These are phyloP conservation scores for Daldinia caldariorum DNA, from an alignment of 495 filamentous ascomycete species.

Conservation along the genomic window DNA sequence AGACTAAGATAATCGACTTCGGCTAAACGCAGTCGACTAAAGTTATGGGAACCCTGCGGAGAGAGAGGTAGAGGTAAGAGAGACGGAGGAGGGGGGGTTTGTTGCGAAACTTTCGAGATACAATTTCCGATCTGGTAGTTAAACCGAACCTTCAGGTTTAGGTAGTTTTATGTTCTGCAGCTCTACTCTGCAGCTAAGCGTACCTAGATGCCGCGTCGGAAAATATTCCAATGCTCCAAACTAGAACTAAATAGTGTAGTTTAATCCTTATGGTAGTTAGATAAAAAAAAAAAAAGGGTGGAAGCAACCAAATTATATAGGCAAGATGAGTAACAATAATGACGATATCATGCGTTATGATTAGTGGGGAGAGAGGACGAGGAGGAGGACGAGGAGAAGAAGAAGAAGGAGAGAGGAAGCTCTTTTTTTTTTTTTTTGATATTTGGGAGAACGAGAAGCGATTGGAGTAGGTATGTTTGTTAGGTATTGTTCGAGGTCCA, in stretches of 20 bases:
- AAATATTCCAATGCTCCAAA: conserved; percentile 4
- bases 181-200: conserved; percentile 16
- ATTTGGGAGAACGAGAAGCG: conserved; percentile 2
- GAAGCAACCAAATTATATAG: not conserved
- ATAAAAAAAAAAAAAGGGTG: not conserved
- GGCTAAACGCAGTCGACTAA: conserved; percentile 17
- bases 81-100: too few relatives aligned
- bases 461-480: conserved; percentile 12
- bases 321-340: conserved; percentile 10
- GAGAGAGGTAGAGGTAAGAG: not conserved
- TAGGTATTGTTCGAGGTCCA: not conserved
- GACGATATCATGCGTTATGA: conserved; percentile 23
- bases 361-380: conserved; percentile 14
- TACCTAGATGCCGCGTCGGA: conserved; percentile 13
- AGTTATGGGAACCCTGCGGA: conserved; percentile 20
- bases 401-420: conserved; percentile 6
- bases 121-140: conserved; percentile 35
- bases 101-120: conserved; percentile 29
- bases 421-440: not conserved
- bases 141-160: too few relatives aligned
- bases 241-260: not conserved
- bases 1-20: conserved; percentile 23
- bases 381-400: too few relatives aligned
- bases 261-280: not conserved
- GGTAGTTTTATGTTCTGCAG: conserved; percentile 12